Evolutionary conservation across 108 stramenopile species (phyloP).

Genomic region (Stephanodiscus minutulus): DNA sequence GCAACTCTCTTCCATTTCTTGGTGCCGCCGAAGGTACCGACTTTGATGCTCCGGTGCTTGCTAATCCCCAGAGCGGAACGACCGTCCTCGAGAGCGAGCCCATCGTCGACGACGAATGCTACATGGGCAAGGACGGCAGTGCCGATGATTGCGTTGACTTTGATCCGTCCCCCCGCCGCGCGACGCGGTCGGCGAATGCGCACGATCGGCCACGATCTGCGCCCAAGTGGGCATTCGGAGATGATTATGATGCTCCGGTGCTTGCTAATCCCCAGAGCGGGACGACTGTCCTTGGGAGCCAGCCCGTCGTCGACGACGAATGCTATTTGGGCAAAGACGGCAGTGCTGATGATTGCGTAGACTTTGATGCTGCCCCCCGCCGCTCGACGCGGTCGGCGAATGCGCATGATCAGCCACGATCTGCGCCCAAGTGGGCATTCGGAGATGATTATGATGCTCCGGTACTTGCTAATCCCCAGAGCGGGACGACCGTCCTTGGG

Average conservation of each 20-base stretch:
- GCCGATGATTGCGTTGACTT: neutral
- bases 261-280: neutral
- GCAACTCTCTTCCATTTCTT: no score
- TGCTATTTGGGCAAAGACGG: slow-evolving; percentile 17
- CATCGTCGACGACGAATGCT: slow-evolving; percentile 3
- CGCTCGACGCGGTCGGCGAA: neutral
- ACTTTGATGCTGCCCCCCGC: slow-evolving; percentile 1
- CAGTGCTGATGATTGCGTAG: slow-evolving; percentile 4
- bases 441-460: neutral
- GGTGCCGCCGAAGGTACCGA: no score
- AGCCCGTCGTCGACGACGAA: slow-evolving; percentile 15
- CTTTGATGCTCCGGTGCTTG: neutral
- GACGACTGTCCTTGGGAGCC: neutral
- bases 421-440: neutral
- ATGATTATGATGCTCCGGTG: slow-evolving; percentile 14
- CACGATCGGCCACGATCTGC: no score
- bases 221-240: no score
- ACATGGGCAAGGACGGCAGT: neutral
- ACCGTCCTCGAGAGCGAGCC: neutral
- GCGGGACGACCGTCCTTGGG: neutral
- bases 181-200: no score
- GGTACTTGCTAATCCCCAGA: neutral
- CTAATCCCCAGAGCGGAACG: neutral
- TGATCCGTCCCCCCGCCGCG: neutral
- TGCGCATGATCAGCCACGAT: neutral